Conservation (phyloP, 768 basidiomycete species). For the Rhodocollybia butyracea region DNA sequence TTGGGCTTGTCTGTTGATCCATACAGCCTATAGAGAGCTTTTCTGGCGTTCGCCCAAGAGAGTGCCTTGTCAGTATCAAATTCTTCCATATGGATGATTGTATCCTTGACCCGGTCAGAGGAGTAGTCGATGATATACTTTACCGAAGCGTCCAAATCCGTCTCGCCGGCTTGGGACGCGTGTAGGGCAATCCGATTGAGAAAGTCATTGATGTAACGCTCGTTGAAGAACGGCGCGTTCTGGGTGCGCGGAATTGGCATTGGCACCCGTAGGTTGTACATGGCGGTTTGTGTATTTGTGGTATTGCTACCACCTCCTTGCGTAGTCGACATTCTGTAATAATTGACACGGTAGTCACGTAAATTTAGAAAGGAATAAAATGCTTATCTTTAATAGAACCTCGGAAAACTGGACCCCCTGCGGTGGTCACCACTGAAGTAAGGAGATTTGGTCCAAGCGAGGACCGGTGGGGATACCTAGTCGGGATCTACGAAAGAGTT, state of each 20-base stretch:
- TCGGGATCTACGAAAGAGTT: neutral
- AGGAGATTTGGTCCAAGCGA: neutral
- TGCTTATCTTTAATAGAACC: neutral
- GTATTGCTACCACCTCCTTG: too few species aligned
- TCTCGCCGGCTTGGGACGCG: too few species aligned
- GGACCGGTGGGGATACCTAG: neutral
- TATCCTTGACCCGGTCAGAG: neutral
- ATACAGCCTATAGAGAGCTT: neutral
- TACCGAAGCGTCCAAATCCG: neutral
- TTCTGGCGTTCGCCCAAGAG: neutral
- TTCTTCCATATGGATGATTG: neutral
- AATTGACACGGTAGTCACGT: too few species aligned
- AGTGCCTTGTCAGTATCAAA: neutral
- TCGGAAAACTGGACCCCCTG: conserved; percentile 4
- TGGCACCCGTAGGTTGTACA: neutral
- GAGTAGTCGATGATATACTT: conserved; percentile 5
- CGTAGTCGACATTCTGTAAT: too few species aligned
- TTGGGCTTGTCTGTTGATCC: neutral
- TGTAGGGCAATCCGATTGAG: neutral
- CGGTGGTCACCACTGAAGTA: conserved; percentile 6
- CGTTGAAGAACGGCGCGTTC: conserved; percentile 1
- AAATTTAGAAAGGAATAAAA: neutral
- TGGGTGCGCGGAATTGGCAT: conserved; percentile 3
- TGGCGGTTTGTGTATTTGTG: neutral
- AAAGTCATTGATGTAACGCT: neutral